Percentiles rank a stretch among this genome's conserved stretches.
phyloP scores from a whole-genome alignment of 2,329 filamentous ascomycete genomes.

The Colletotrichum cordylinicola region DNA sequence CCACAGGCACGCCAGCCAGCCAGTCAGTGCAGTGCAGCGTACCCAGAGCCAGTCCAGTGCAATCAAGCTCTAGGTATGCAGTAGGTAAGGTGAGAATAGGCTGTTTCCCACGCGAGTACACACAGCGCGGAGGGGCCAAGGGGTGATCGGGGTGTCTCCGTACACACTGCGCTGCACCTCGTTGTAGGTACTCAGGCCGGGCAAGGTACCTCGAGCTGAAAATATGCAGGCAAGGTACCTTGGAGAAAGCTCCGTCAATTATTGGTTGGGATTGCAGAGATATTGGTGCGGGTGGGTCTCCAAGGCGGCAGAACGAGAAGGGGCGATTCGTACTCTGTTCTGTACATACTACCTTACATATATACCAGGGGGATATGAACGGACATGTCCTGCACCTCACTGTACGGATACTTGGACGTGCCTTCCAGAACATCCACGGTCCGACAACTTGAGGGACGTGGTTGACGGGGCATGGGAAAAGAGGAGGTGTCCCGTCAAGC shows the following conservation, averaged over 20 bases:
- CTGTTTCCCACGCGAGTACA: slow-evolving; percentile 20
- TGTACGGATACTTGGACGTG: background rate
- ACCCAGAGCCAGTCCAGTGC: background rate
- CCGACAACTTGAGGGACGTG: background rate
- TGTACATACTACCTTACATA: background rate
- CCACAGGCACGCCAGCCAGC: background rate
- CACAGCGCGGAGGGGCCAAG: slow-evolving; percentile 18
- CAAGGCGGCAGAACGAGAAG: background rate
- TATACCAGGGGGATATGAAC: background rate
- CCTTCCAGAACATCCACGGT: background rate
- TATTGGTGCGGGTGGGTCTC: slow-evolving; percentile 19
- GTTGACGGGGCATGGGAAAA: background rate
- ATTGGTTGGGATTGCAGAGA: slow-evolving; percentile 16
- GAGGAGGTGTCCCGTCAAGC: background rate
- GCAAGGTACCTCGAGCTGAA: background rate
- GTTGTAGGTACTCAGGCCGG: background rate
- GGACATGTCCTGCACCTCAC: background rate
- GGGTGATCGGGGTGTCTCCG: slow-evolving; percentile 3
- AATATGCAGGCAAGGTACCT: background rate
- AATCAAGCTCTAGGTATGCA: background rate
- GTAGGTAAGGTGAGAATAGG: slow-evolving; percentile 2
- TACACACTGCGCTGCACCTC: background rate
- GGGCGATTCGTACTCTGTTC: background rate
- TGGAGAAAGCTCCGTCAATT: background rate
- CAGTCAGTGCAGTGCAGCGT: background rate